Evolutionary conservation across 1,284 basidiomycete genomes (phyloP).

Genomic region (Trichosporon coremiiforme): DNA sequence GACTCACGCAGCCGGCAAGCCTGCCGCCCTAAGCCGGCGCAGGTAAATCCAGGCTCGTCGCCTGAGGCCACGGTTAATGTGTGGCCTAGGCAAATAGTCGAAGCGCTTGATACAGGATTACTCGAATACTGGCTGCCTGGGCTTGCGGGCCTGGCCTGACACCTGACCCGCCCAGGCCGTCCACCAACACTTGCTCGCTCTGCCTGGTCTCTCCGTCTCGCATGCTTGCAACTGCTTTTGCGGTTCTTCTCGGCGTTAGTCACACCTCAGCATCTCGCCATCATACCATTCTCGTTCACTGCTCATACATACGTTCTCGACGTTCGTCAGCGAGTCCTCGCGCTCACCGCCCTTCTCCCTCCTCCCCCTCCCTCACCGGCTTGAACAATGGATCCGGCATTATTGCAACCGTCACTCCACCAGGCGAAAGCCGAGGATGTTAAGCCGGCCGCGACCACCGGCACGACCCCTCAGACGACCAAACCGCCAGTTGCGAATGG

Average conservation of each 20-base stretch:
- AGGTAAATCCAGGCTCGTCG: neutral
- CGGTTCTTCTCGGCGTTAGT: neutral
- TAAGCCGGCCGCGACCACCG: neutral
- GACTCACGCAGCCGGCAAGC: neutral
- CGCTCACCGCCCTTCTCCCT: neutral
- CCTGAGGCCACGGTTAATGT: neutral
- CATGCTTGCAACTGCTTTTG: slow-evolving; percentile 7
- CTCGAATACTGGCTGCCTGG: slow-evolving; percentile 5
- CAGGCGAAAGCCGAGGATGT: slow-evolving; percentile 12
- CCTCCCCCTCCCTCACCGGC: slow-evolving; percentile 15
- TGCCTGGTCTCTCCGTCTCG: neutral
- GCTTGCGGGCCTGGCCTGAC: neutral
- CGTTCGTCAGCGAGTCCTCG: slow-evolving; percentile 14
- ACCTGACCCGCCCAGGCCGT: slow-evolving; percentile 8
- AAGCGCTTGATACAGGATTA: neutral
- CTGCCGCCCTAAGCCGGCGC: neutral
- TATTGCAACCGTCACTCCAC: slow-evolving; percentile 1
- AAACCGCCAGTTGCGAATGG: slow-evolving; percentile 15
- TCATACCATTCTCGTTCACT: slow-evolving; percentile 5
- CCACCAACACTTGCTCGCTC: slow-evolving; percentile 1
- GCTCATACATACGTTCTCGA: neutral
- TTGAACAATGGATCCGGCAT: slow-evolving; percentile 17
- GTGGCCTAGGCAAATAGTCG: neutral
- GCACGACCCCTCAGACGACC: slow-evolving; percentile 13
- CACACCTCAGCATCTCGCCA: slow-evolving; percentile 4